phyloP scores from a whole-genome alignment of 371 early-diverging fungal genomes.

The Mortierella sp. region DNA sequence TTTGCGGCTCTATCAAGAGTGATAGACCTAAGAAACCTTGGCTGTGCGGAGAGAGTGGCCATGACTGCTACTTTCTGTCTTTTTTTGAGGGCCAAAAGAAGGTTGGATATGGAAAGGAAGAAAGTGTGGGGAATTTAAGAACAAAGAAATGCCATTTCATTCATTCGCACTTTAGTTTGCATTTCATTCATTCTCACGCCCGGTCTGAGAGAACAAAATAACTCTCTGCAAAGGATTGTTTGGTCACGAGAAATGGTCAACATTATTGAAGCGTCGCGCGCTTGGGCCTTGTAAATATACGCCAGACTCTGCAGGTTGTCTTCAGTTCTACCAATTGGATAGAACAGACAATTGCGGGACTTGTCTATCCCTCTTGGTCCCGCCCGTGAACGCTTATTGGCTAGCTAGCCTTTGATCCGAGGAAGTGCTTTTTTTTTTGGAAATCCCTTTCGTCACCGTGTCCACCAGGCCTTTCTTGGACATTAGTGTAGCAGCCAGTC shows the following conservation, averaged over 20 bases:
- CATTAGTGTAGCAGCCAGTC: neutral
- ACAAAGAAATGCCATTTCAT: neutral
- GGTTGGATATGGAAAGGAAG: neutral
- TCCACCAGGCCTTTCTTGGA: neutral
- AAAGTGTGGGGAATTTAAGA: neutral
- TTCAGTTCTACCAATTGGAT: neutral
- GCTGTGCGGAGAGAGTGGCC: constrained; percentile 47
- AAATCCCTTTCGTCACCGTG: neutral
- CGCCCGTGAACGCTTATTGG: constrained; percentile 10
- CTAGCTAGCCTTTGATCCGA: neutral
- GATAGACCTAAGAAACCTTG: constrained; percentile 50
- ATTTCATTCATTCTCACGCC: constrained; percentile 5
- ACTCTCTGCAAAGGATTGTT: too few species aligned
- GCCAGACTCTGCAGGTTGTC: neutral
- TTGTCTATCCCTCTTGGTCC: neutral
- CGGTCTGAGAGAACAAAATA: neutral
- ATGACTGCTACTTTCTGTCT: constrained; percentile 9
- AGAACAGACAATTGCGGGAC: neutral
- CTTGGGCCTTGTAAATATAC: neutral
- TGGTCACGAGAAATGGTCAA: neutral
- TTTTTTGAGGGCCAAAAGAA: neutral
- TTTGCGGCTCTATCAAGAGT: constrained; percentile 40
- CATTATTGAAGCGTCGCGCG: neutral
- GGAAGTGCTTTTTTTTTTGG: neutral
- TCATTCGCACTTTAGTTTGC: too few species aligned